Evolutionary conservation across 192 early-diverging fungal species (phyloP), one percentile per base, ranked within the genome.

Genomic region (Coemansia sp.): DNA sequence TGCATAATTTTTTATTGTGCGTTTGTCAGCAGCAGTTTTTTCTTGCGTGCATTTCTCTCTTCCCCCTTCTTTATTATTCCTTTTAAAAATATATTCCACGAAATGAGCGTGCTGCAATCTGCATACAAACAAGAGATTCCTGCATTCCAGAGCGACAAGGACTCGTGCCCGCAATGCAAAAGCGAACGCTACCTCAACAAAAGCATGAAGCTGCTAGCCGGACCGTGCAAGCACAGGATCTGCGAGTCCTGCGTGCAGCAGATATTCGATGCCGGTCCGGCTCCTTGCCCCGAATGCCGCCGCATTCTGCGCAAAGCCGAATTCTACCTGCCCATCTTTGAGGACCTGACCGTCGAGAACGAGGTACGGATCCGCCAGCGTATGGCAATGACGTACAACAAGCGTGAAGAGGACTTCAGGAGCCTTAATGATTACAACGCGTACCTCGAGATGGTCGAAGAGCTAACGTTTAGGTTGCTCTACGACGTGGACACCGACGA

Each of bases 191-290:
- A 95, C 76, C 83, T 98, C 42, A 93, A 91, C 61, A 89, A 89
- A 23, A 84, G 84, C 63, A 87, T 98, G 85, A 90, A 88, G 71
- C 85, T 98, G 34, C 82, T 95, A n/a, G 94, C 95, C 22, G 88
- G 90, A 38, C 92, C 92, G 11, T 98, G 96, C 76, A 95, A 93
- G 75, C 95, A 98, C 84, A 94, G 91, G 74, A 92, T 98, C 93
- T 98, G 96, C 69, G 94, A 95, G 59, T 85, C 82, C 14, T 98
- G 96, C 74, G 93, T 97, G 63, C 88, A 91, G 61, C 86, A 91
- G 20, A 70, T 92, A 38, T 98, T 95, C 80, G 75, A 84, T 32
- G 79, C 85, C 36, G 96, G 96, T 3, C 91, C 94, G 19, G 93
- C 90, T 2, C 92, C 93, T 5, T 98, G 96, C 72, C 96, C 94